Conservation (phyloP, 2,329 filamentous ascomycete species). For the Aspergillus sp. region DNA sequence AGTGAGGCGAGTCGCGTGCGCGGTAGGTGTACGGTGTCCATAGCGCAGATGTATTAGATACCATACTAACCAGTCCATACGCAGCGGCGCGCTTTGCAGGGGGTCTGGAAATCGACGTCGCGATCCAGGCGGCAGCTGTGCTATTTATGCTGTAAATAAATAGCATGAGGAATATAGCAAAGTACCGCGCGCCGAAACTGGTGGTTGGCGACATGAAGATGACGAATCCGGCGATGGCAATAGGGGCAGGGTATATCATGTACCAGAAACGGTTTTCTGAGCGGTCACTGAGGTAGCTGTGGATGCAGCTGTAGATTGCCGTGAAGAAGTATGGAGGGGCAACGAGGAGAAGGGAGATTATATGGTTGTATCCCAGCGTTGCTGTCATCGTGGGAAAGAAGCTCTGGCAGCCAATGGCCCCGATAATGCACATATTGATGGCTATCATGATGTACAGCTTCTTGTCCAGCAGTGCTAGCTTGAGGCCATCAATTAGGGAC, state of each 20-base stretch:
- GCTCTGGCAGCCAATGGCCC: conserved; percentile 51
- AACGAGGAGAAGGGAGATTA: conserved; percentile 48
- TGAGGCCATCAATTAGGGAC: conserved; percentile 51
- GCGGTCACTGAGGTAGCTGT: conserved; percentile 42
- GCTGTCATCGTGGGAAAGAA: conserved; percentile 53
- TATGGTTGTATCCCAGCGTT: conserved; percentile 43
- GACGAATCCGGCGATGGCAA: conserved; percentile 49
- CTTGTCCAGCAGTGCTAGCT: conserved; percentile 52
- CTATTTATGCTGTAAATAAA: conserved; percentile 8
- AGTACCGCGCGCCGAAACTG: conserved; percentile 51
- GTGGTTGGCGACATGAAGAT: conserved; percentile 48
- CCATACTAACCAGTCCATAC: conserved; percentile 51
- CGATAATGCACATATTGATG: conserved; percentile 51
- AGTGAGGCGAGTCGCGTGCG: conserved; percentile 35
- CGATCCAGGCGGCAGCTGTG: conserved; percentile 50
- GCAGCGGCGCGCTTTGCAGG: conserved; percentile 53
- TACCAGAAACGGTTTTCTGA: conserved; percentile 47
- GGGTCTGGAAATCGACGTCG: conserved; percentile 47
- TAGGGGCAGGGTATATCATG: conserved; percentile 48
- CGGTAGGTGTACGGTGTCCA: conserved; percentile 50
- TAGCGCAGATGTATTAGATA: conserved; percentile 50
- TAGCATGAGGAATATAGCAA: conserved; percentile 54
- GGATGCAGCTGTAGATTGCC: conserved; percentile 43
- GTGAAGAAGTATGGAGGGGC: conserved; percentile 52
- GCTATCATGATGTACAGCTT: conserved; percentile 49